These are phyloP conservation scores for Nidularia sp. DNA, from an alignment of 768 basidiomycete genomes.

Conservation along the genomic window DNA sequence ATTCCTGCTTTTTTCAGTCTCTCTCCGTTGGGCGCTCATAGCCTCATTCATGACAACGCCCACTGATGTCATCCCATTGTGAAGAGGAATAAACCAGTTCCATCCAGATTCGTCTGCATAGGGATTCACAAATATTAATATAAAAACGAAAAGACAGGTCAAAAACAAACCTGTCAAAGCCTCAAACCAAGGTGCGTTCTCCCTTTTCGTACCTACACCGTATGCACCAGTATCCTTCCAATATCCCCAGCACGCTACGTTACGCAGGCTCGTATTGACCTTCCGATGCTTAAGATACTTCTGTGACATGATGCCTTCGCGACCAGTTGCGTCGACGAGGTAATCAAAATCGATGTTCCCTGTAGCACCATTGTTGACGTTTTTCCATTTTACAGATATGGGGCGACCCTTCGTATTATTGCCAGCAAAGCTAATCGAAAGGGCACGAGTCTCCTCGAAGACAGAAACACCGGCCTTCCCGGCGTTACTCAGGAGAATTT, in stretches of 20 bases:
- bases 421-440: constrained; percentile 38
- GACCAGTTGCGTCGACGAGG: constrained; percentile 60
- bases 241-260: constrained; percentile 68
- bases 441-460: constrained; percentile 42
- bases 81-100: constrained; percentile 55
- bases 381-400: constrained; percentile 32
- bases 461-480: constrained; percentile 40
- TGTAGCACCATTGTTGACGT: constrained; percentile 14
- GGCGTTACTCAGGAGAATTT: constrained; percentile 55
- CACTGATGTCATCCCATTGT: constrained; percentile 43
- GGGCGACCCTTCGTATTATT: constrained; percentile 20
- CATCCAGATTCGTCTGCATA: constrained; percentile 47
- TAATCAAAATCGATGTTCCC: constrained; percentile 53
- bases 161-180: constrained; percentile 42
- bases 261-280: constrained; percentile 48
- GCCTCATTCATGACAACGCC: constrained; percentile 44
- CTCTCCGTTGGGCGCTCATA: constrained; percentile 7
- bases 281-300: constrained; percentile 54
- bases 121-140: not conserved
- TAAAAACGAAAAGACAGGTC: not conserved
- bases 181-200: constrained; percentile 50
- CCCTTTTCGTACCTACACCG: constrained; percentile 30
- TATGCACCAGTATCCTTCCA: constrained; percentile 50
- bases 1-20: constrained; percentile 6
- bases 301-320: constrained; percentile 54